Evolutionary conservation across 257 asterid species (phyloP).

Genomic region (Phtheirospermum japonicum): DNA sequence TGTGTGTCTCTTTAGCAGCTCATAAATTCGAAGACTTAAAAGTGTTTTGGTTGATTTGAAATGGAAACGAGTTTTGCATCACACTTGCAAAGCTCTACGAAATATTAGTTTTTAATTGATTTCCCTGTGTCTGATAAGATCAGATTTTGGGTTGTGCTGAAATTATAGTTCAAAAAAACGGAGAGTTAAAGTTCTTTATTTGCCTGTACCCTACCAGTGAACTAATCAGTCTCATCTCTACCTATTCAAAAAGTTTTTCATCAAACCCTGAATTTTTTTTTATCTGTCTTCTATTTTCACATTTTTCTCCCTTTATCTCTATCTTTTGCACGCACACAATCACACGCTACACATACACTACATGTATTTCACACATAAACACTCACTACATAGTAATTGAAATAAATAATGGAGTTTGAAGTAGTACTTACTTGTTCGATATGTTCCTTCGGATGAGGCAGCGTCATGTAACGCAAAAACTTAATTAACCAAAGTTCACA

Average conservation of each 20-base stretch:
- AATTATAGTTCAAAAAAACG: constrained; percentile 13
- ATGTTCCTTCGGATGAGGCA: too few relatives aligned
- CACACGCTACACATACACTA: too few relatives aligned
- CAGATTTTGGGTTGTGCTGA: constrained; percentile 24
- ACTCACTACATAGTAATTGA: too few relatives aligned
- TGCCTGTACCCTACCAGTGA: background rate
- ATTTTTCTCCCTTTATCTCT: constrained; percentile 6
- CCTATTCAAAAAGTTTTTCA: constrained; percentile 12
- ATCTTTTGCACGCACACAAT: background rate
- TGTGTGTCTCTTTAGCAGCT: constrained; percentile 2
- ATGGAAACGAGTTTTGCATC: constrained; percentile 11
- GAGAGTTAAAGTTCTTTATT: constrained; percentile 12
- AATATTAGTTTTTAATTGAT: background rate
- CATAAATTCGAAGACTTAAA: constrained; percentile 12
- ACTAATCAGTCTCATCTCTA: background rate
- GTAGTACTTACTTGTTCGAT: too few relatives aligned
- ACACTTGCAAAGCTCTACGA: constrained; percentile 16
- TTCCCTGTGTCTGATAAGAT: constrained; percentile 16
- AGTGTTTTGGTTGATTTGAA: constrained; percentile 10
- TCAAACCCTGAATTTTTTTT: constrained; percentile 19
- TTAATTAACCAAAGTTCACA: too few relatives aligned
- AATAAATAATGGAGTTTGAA: too few relatives aligned
- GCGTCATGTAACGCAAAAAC: too few relatives aligned
- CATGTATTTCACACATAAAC: too few relatives aligned
- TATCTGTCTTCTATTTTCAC: background rate